Conservation (phyloP, 1,284 basidiomycete genomes). For the Phaffia rhodozyma region DNA sequence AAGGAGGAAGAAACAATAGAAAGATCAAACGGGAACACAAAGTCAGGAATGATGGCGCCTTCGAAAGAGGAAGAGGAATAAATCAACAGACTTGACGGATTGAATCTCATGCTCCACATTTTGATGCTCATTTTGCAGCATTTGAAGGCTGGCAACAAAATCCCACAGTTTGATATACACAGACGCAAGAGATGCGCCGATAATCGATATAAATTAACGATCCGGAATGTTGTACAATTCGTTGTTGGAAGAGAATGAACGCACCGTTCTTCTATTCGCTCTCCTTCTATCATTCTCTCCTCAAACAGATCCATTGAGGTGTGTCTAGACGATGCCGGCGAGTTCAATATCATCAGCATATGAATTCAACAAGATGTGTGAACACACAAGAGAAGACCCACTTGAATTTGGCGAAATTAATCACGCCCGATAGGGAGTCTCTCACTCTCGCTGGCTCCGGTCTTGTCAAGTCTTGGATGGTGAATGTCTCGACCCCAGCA, state of each 20-base stretch:
- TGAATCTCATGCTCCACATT: conserved; percentile 47
- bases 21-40: background rate
- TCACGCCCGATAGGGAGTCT: conserved; percentile 65
- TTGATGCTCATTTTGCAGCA: conserved; percentile 42
- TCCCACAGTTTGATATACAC: no score
- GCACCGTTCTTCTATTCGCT: no score
- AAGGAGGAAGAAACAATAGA: background rate
- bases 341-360: conserved; percentile 37
- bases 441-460: conserved; percentile 62
- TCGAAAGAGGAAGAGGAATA: background rate
- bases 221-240: no score
- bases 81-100: conserved; percentile 47
- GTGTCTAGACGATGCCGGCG: no score
- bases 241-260: no score
- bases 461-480: conserved; percentile 54
- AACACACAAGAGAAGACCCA: conserved; percentile 12
- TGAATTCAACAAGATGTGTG: conserved; percentile 45
- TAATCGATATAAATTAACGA: no score
- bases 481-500: conserved; percentile 66
- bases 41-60: no score
- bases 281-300: no score
- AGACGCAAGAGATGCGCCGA: no score
- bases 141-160: conserved; percentile 30
- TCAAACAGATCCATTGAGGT: no score
- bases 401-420: conserved; percentile 84